Evolutionary conservation across 805 yeast species (phyloP).

Genomic region (Saccharomycopsis selenospora): DNA sequence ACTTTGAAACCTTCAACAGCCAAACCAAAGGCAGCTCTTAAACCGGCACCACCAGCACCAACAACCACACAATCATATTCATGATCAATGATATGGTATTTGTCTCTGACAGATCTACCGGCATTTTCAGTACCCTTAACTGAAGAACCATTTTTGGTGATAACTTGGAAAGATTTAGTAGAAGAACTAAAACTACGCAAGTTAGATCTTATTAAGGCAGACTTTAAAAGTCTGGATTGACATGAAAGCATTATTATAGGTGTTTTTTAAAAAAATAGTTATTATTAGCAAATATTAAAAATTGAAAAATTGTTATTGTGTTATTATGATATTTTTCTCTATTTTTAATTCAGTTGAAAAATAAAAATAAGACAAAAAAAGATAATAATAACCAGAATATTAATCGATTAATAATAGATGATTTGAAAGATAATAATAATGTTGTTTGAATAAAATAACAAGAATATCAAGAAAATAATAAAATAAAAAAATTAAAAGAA

Average conservation of each 20-base stretch:
- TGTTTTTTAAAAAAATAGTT: background rate
- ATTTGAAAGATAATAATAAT: too few relatives aligned
- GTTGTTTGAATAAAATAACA: too few relatives aligned
- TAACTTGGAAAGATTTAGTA: slow-evolving; percentile 25
- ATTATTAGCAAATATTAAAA: slow-evolving; percentile 1
- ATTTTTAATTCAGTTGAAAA: background rate
- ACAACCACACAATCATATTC: slow-evolving; percentile 97
- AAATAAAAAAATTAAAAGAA: too few relatives aligned
- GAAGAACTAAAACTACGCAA: slow-evolving; percentile 7
- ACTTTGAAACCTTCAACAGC: slow-evolving; percentile 97
- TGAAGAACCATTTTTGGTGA: slow-evolving; percentile 25
- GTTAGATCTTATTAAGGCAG: background rate
- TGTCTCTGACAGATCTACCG: slow-evolving; percentile 47
- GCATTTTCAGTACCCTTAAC: slow-evolving; percentile 43
- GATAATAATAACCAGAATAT: background rate
- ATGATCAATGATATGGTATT: slow-evolving; percentile 91
- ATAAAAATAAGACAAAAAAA: background rate
- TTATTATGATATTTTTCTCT: too few relatives aligned
- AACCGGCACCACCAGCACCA: slow-evolving; percentile 99
- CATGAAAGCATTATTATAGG: background rate
- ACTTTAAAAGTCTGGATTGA: background rate
- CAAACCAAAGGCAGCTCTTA: slow-evolving; percentile 96
- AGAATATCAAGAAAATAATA: too few relatives aligned
- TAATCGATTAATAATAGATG: background rate
- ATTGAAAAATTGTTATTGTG: too few relatives aligned